phyloP scores from a whole-genome alignment of 371 early-diverging fungal genomes.

The Lichtheimia hyalospora region DNA sequence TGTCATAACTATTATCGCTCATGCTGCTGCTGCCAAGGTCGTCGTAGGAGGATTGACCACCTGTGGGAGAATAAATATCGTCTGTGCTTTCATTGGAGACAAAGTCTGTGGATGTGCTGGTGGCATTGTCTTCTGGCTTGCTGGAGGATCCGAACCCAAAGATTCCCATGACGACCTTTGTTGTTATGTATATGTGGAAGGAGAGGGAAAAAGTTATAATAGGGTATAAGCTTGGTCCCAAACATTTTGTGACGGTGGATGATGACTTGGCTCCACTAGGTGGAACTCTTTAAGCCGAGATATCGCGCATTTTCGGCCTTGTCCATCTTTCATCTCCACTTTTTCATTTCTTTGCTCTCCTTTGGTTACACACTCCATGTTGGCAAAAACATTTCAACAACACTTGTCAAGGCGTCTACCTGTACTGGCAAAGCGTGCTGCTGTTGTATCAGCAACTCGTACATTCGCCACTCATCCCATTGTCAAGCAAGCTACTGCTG shows the following conservation, averaged over 20 bases:
- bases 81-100: constrained; percentile 12
- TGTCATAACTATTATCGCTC: constrained; percentile 43
- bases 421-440: not conserved
- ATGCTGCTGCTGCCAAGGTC: constrained; percentile 6
- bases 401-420: not conserved
- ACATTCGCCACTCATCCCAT: not conserved
- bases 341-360: not conserved
- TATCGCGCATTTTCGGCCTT: too few species aligned
- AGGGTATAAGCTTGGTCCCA: not conserved
- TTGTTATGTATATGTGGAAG: not conserved
- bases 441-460: not conserved
- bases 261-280: too few species aligned
- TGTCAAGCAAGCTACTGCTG: not conserved
- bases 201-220: not conserved
- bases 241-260: not conserved
- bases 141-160: constrained; percentile 28
- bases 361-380: not conserved
- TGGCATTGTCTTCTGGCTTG: constrained; percentile 5
- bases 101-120: constrained; percentile 5
- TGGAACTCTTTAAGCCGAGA: too few species aligned
- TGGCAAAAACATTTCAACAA: not conserved
- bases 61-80: constrained; percentile 35
- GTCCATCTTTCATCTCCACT: not conserved
- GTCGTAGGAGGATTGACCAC: constrained; percentile 11
- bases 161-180: constrained; percentile 20